Evolutionary conservation across 169 alveolate species (phyloP).

Genomic region (Plasmodium inui): DNA sequence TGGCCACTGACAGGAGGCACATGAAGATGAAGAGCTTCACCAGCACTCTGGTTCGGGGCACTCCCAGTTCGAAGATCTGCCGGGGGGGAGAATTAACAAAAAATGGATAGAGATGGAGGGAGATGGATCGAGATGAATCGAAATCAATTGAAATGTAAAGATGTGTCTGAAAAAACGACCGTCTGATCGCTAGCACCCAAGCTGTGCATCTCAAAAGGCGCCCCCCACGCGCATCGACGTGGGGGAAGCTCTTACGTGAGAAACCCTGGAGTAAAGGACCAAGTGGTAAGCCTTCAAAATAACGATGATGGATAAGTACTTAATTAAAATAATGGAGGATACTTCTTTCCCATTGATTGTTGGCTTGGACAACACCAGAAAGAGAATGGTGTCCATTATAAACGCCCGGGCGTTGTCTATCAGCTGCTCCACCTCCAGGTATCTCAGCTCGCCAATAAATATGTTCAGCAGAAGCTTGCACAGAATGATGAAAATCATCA

Average conservation of each 20-base stretch:
- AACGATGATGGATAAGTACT: conserved; percentile 81
- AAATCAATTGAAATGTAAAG: not conserved
- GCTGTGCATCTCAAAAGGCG: not conserved
- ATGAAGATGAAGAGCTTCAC: conserved; percentile 77
- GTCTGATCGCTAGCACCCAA: too few relatives aligned
- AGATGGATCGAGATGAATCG: not conserved
- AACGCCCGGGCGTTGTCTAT: conserved; percentile 88
- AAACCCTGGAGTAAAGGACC: conserved; percentile 83
- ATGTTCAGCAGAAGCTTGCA: conserved; percentile 76
- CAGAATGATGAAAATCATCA: conserved; percentile 77
- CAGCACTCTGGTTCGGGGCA: conserved; percentile 82
- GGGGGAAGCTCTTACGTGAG: conserved; percentile 73
- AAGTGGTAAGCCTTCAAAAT: conserved; percentile 88
- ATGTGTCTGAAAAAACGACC: not conserved
- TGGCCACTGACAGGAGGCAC: conserved; percentile 80
- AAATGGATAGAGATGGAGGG: not conserved
- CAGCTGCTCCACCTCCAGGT: conserved; percentile 84
- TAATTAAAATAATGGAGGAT: conserved; percentile 80
- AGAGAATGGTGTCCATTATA: conserved; percentile 88
- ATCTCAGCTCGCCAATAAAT: conserved; percentile 82
- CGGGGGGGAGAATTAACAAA: not conserved
- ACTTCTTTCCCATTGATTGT: conserved; percentile 87
- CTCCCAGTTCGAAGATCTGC: conserved; percentile 88
- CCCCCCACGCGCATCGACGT: not conserved
- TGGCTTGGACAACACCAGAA: conserved; percentile 88